Conservation (phyloP, 805 yeast species). For the Metschnikowia baotianmanensis region DNA sequence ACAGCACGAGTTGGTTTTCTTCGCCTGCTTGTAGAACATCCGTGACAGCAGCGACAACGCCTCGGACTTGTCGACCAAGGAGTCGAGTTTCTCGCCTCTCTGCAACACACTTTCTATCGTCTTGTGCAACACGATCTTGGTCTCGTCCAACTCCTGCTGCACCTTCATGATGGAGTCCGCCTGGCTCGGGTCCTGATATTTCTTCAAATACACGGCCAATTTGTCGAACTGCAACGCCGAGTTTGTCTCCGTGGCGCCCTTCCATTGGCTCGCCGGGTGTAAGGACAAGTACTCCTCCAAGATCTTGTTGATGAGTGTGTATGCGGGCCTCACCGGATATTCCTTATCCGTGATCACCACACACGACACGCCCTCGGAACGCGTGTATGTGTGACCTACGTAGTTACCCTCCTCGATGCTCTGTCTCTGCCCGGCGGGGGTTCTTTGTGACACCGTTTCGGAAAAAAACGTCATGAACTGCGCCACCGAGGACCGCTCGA, state of each 20-base stretch:
- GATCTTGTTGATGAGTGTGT: constrained; percentile 84
- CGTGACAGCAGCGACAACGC: constrained; percentile 84
- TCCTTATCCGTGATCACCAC: constrained; percentile 92
- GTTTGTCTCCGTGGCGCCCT: constrained; percentile 42
- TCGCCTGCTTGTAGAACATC: constrained; percentile 96
- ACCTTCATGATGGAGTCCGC: constrained; percentile 97
- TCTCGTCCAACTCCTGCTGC: constrained; percentile 96
- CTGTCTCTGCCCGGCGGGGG: constrained; percentile 87
- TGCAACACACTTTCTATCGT: constrained; percentile 92
- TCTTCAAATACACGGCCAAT: constrained; percentile 66
- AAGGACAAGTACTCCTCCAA: constrained; percentile 85
- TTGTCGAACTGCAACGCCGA: constrained; percentile 52
- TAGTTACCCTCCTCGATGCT: constrained; percentile 89
- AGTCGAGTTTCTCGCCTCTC: constrained; percentile 94
- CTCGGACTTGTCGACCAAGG: constrained; percentile 92
- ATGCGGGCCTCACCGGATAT: constrained; percentile 96
- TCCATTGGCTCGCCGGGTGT: constrained; percentile 77
- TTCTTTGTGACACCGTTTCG: constrained; percentile 85
- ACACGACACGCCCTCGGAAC: constrained; percentile 89
- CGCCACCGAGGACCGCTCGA: constrained; percentile 76
- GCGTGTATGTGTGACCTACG: constrained; percentile 86
- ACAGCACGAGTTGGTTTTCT: constrained; percentile 53
- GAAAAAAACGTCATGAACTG: constrained; percentile 96
- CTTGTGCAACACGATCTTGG: constrained; percentile 93
- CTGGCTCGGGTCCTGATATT: constrained; percentile 95